phyloP scores from a whole-genome alignment of 2,329 filamentous ascomycete genomes.

The Chrysosporium queenslandicum region DNA sequence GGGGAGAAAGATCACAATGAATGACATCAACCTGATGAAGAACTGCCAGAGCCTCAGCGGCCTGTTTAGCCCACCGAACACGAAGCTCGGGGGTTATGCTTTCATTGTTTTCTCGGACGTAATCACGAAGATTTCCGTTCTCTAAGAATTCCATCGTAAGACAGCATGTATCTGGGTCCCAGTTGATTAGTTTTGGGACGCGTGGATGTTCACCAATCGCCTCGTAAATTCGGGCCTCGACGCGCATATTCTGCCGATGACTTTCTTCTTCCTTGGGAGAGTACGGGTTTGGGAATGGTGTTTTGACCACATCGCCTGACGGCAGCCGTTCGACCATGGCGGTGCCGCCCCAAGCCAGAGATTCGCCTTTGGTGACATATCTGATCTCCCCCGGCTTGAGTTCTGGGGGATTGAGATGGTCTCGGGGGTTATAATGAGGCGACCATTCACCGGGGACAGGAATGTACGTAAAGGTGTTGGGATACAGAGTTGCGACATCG shows the following conservation, averaged over 20 bases:
- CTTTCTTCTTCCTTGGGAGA: slow-evolving; percentile 15
- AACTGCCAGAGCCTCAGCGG: slow-evolving; percentile 18
- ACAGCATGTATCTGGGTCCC: slow-evolving; percentile 17
- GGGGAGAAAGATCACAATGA: slow-evolving; percentile 20
- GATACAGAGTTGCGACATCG: not conserved
- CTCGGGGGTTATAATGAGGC: not conserved
- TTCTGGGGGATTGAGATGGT: not conserved
- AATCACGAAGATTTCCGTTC: slow-evolving; percentile 11
- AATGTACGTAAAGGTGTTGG: not conserved
- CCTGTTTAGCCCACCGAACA: slow-evolving; percentile 17
- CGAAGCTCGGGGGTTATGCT: slow-evolving; percentile 10
- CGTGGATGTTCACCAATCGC: slow-evolving; percentile 19
- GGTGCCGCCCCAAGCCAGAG: slow-evolving; percentile 12
- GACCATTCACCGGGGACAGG: not conserved
- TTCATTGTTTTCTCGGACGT: not conserved
- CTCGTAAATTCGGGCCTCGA: slow-evolving; percentile 18
- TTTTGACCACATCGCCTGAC: slow-evolving; percentile 17
- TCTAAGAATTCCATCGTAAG: slow-evolving; percentile 18
- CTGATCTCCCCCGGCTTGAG: not conserved
- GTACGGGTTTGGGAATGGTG: slow-evolving; percentile 17
- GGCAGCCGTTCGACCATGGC: slow-evolving; percentile 14
- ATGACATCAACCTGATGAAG: slow-evolving; percentile 18
- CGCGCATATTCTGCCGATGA: slow-evolving; percentile 16
- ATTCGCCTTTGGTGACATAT: slow-evolving; percentile 5
- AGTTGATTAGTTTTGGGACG: slow-evolving; percentile 16